Evolutionary conservation across 352 stramenopile genomes (phyloP), one percentile per base, ranked within the genome.

Genomic region (Pythium periplocum): DNA sequence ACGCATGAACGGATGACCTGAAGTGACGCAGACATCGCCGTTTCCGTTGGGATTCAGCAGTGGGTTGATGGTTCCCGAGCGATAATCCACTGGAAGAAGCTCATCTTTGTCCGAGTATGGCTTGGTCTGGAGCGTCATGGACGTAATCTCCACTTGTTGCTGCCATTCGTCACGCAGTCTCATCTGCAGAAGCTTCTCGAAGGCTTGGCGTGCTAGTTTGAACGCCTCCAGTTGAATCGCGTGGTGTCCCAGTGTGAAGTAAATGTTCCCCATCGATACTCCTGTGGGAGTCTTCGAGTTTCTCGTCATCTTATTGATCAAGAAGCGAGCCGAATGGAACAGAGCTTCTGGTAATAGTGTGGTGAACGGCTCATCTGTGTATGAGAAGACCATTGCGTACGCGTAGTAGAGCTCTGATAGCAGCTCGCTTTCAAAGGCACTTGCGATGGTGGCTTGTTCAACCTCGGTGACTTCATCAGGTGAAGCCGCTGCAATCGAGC

Each of bases 311-410:
- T 79, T 84, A 68, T 98, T 98, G 36, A 98, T 70, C 31, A 98
- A 66, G 41, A 97, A 98, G 4, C 82, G 73, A 34, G 91, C 89
- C 12, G 89, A 86, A 56, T 98, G 86, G 48, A 98, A 97, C 11
- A 98, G 70, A 36, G 92, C 71, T 53, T 98, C 90, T 0, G 95
- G 87, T 45, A 94, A 71, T 35, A 97, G 64, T 11, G 71, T 95
- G 36, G 89, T 98, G 68, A 98, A 98, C 6, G 95, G 95, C 56
- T 98, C 93, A 35, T 96, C 88, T 1, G 93, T 98, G 77, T 94
- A 98, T 2, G 75, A 71, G 58, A 95, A 96, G 34, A 98, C 78
- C 77, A 89, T 79, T 34, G 87, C 68, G 68, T 98, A 98, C 4
- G 91, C 90, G 55, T 94, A 97, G 73, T 98, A 98, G 31, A 97